Evolutionary conservation across 1,284 basidiomycete genomes (phyloP), one percentile per base, ranked within the genome.

Genomic region (Wolfiporia cocos): DNA sequence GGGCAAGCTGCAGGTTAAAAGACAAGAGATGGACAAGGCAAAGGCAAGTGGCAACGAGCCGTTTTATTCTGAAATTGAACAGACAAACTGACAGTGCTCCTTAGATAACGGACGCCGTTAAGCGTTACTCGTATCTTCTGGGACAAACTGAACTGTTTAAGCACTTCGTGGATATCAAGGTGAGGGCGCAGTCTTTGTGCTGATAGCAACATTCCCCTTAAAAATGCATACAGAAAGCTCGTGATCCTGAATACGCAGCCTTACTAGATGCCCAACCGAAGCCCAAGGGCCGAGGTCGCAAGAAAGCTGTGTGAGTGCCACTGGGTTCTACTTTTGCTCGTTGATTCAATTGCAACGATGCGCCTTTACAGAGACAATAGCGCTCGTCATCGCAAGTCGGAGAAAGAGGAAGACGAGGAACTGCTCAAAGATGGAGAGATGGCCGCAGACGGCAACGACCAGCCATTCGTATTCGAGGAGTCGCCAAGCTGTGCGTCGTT

Each of bases 331-430:
- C 26, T 7, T 5, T 5, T 7, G 19, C 14, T n/a, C 23, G 21
- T 18, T 19, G 20, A 9, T 2, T 21, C 5, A 21, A 41, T 18
- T 33, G 19, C 10, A 28, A 56, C 15, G 58, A 44, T 23, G 14
- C 14, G 4, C 24, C 28, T 24, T 5, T n/a, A 31, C 47, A 86
- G 80, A 39, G 82, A 85, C 53, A 83, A 84, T 46, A 88, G 73
- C 47, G 75, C 86, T 41, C 81, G 92, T 30, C 90, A 93, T 56
- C 81, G 95, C 42, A 97, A 95, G 66, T 94, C 91, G 0, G 95
- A 99, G 64, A 97, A 97, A 66, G 95, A 98, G 59, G 95, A 98
- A 62, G 95, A 98, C 49, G 93, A 97, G 54, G 94, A 98, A 64
- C 58, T 98, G 57, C 66, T 98, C 39, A 89, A 92, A 53, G 91